Evolutionary conservation across 257 asterid species (phyloP), one percentile per base, ranked within the genome.

Genomic region (Scutellaria baicalensis): DNA sequence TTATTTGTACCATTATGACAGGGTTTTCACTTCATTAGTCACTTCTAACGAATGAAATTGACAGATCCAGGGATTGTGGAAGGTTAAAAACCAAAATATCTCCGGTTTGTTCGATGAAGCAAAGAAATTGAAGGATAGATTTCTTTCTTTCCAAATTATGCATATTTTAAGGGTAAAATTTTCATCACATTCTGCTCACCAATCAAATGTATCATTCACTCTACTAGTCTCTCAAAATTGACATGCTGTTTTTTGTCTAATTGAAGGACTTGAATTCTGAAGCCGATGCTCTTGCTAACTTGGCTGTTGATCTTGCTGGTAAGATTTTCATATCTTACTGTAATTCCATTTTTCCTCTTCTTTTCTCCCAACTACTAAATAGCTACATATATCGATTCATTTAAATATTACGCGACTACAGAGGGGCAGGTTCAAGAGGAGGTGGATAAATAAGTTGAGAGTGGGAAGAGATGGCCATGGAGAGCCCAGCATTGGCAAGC

Each of bases 211-310:
- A 12, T 13, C 6, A 33, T 57, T 58, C 18, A 14, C 47, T 16
- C 57, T 18, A 33, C 69, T 21, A 8, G 47, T n/a, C 20, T 52
- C 31, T 45, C 21, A 58, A 45, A 51, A 59, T 31, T 82, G 52
- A 61, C 52, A 12, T 55, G 47, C 12, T 65, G 11, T 52, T 66
- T 66, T 55, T 38, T 44, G 57, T 75, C 64, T 73, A 68, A 44
- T 62, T 2, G 8, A 80, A 90, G 98, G 98, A 90, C 78, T 84
- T 86, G 35, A 93, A 93, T 83, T 79, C 96, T 0, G 98, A 93
- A 74, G 98, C 98, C 1, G 98, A 93, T 84, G 82, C 84, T 68
- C 98, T 77, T 78, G 98, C 98, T 40, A 93, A 88, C 85, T 83
- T 93, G 84, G 98, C 87, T 6, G 94, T 87, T 9, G 88, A 90